Base-by-base conservation (phyloP, 1,284 basidiomycete species). In the Irpex sp. region DNA sequence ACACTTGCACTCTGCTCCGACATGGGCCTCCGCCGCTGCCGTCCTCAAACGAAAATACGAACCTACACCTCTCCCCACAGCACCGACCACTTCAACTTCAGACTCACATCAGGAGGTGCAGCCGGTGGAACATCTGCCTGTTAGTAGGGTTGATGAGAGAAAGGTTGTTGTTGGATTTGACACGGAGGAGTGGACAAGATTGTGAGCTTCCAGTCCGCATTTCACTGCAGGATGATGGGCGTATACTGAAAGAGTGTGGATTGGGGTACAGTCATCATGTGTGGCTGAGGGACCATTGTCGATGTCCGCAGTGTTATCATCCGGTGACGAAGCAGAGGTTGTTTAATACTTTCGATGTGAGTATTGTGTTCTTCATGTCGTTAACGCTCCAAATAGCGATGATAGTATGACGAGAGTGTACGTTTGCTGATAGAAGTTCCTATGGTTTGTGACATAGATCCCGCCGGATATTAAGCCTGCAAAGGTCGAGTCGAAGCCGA, bases 291-390 rank as follows among this genome's bases (percentile, higher is more conserved):
- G 91, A 93, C 71, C 96, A 98, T 70, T 99, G 96, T 71, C 83
- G 95, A 37, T 98, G 95, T 73, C 74, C 89, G 0, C 76, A 85
- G 56, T 98, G 95, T 74, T 96, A 92, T 71, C 96, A 98, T 74
- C 78, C 88, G 0, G 74, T 87, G 62, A 98, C 96, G 8, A 96
- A 94, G 72, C 96, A 98, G 73, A 82, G 96, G 9, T 75, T 98
- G 10, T 79, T 95, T 56, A 88, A 94, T 68, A 94, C 96, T 0
- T 93, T 90, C 64, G 85, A 91, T 63, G 94, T 90, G 65, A 42
- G 80, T 68, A 28, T 39, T 33, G 28, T 7, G 7, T 33, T 33
- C 28, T 33, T 3, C 3, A 6, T 7, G 3, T 2, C 28, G 7
- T 33, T 33, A 7, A 33, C 7, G 28, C 28, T 3, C 3, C 6